A percentile compares a stretch with the other conserved stretches of the same genome.
phyloP scores from a whole-genome alignment of 129 eudicot genomes.

The Lactuca saligna region DNA sequence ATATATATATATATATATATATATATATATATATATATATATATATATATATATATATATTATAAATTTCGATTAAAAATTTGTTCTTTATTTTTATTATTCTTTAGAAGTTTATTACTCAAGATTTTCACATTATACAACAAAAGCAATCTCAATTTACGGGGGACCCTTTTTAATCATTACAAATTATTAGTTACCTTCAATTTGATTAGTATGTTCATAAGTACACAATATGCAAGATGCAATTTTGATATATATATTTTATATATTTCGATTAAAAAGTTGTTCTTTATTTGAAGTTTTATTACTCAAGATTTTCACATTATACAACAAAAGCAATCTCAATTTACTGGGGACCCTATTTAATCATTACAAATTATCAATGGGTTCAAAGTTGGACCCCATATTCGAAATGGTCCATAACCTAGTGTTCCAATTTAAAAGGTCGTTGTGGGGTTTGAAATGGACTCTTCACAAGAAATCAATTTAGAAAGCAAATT shows the following conservation, averaged over 20 bases:
- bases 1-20: no score
- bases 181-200: background rate
- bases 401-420: slow-evolving; percentile 21
- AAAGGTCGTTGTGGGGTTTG: slow-evolving; percentile 9
- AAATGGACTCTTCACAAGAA: slow-evolving; percentile 8
- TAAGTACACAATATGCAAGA: no score
- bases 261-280: no score
- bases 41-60: no score
- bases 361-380: slow-evolving; percentile 21
- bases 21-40: no score
- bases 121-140: background rate
- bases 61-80: no score
- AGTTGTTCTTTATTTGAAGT: background rate
- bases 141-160: background rate
- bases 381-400: slow-evolving; percentile 17
- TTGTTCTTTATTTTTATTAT: no score
- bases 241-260: no score
- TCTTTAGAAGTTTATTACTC: background rate
- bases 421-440: slow-evolving; percentile 3
- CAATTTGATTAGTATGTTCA: no score
- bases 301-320: background rate
- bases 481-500: background rate
- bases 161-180: slow-evolving; percentile 20
- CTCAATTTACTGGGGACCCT: slow-evolving; percentile 13
- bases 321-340: background rate